A percentile compares a stretch with the other conserved stretches of the same genome.
These are phyloP conservation scores for Botryotinia calthae DNA, from an alignment of 2,329 filamentous ascomycete genomes.

Conservation along the genomic window DNA sequence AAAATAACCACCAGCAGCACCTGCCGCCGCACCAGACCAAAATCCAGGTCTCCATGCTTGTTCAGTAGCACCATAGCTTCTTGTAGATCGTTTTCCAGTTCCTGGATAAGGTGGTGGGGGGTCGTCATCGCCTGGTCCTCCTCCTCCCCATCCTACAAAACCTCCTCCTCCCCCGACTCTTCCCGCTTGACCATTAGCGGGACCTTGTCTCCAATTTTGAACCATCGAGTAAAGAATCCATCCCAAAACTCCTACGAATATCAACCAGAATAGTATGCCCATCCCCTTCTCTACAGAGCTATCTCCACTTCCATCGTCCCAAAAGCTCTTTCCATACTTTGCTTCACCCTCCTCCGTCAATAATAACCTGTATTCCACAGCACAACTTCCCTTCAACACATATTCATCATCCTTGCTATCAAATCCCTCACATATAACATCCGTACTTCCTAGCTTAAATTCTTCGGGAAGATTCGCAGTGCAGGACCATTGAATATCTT, in stretches of 20 bases:
- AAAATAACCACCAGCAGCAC: conserved; percentile 69
- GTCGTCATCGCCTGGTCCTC: conserved; percentile 32
- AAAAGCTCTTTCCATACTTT: conserved; percentile 51
- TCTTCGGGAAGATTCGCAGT: conserved; percentile 59
- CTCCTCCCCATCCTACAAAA: conserved; percentile 45
- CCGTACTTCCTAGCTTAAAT: conserved; percentile 74
- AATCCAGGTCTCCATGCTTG: conserved; percentile 70
- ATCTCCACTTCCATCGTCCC: conserved; percentile 16
- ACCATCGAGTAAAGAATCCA: conserved; percentile 63
- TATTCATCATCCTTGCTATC: conserved; percentile 71
- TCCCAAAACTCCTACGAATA: conserved; percentile 58
- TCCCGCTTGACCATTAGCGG: conserved; percentile 37
- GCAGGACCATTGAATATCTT: conserved; percentile 92
- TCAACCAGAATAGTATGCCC: conserved; percentile 53
- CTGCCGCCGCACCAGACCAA: conserved; percentile 62
- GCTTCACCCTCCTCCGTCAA: conserved; percentile 75
- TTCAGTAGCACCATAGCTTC: conserved; percentile 31
- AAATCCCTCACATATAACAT: conserved; percentile 93
- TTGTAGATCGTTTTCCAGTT: conserved; percentile 28
- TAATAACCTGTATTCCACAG: conserved; percentile 80
- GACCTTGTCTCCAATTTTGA: conserved; percentile 21
- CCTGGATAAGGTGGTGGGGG: conserved; percentile 38
- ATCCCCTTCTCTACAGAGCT: conserved; percentile 20
- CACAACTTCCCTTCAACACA: conserved; percentile 88
- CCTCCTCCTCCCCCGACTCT: conserved; percentile 41